Conservation (phyloP, 768 basidiomycete species). For the Leccinum broughii region DNA sequence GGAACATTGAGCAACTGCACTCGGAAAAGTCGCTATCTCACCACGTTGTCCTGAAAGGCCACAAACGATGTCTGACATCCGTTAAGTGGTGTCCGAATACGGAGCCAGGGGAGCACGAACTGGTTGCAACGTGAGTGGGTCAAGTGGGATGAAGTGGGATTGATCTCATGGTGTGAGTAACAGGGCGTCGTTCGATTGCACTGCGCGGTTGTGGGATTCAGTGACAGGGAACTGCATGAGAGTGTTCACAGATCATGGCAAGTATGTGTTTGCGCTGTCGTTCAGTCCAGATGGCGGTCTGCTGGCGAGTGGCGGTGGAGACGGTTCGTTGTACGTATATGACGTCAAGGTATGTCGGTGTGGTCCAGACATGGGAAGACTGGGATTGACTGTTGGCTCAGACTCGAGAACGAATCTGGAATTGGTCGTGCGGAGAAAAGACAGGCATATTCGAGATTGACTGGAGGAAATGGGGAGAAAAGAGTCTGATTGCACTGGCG, state of each 20-base stretch:
- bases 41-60: conserved; percentile 54
- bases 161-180: conserved; percentile 5
- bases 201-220: conserved; percentile 82
- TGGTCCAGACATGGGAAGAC: not conserved
- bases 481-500: conserved; percentile 67
- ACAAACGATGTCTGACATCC: conserved; percentile 62
- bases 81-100: conserved; percentile 68
- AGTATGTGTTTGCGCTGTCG: conserved; percentile 68
- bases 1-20: conserved; percentile 58
- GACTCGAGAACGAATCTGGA: conserved; percentile 53
- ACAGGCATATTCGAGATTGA: conserved; percentile 75
- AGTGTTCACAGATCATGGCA: conserved; percentile 69
- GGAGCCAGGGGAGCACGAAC: conserved; percentile 50
- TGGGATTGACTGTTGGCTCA: conserved; percentile 29
- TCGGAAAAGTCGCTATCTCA: conserved; percentile 23
- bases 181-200: conserved; percentile 80
- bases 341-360: conserved; percentile 58
- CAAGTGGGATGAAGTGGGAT: not conserved
- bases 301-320: conserved; percentile 77
- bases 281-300: conserved; percentile 76
- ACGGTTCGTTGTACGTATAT: conserved; percentile 76
- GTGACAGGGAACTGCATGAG: conserved; percentile 73
- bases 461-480: conserved; percentile 58
- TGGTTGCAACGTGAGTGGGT: conserved; percentile 67
- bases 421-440: conserved; percentile 63